These are phyloP conservation scores for Arxiozyma telluris DNA, from an alignment of 1,139 yeast species.

Conservation along the genomic window DNA sequence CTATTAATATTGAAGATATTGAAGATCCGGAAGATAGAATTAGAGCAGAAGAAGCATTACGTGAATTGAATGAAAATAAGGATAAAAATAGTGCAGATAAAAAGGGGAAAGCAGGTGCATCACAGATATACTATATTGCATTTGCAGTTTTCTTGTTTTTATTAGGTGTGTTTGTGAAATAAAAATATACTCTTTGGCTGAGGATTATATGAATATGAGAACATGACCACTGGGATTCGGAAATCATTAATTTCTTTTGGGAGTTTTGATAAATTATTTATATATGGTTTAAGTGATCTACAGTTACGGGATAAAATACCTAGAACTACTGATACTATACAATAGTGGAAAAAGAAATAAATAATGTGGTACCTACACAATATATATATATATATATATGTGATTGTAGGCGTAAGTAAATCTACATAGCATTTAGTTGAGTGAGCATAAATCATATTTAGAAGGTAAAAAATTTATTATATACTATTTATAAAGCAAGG, in stretches of 20 bases:
- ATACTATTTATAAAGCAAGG: neutral
- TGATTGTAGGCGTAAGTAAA: neutral
- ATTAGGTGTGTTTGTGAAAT: slow-evolving; percentile 26
- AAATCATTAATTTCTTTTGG: neutral
- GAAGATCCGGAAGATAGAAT: slow-evolving; percentile 43
- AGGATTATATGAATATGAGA: neutral
- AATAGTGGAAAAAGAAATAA: neutral
- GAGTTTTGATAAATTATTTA: neutral
- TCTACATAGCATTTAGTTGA: neutral
- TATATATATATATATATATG: too few relatives aligned
- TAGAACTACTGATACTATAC: neutral
- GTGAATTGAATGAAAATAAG: slow-evolving; percentile 15
- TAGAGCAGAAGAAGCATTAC: slow-evolving; percentile 43
- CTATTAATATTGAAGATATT: slow-evolving; percentile 31
- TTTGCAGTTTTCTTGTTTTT: slow-evolving; percentile 29
- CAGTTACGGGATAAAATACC: neutral
- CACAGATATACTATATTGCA: slow-evolving; percentile 28
- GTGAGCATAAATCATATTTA: too few relatives aligned
- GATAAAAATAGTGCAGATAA: slow-evolving; percentile 31
- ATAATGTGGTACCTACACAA: too few relatives aligned
- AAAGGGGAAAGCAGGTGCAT: slow-evolving; percentile 14
- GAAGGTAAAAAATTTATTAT: neutral
- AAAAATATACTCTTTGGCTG: neutral
- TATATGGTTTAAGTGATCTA: neutral
- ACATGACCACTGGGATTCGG: neutral